A percentile compares a stretch with the other conserved stretches of the same genome.
Evolutionary conservation across 768 basidiomycete genomes (phyloP).

Genomic region (Dioszegia crocea): DNA sequence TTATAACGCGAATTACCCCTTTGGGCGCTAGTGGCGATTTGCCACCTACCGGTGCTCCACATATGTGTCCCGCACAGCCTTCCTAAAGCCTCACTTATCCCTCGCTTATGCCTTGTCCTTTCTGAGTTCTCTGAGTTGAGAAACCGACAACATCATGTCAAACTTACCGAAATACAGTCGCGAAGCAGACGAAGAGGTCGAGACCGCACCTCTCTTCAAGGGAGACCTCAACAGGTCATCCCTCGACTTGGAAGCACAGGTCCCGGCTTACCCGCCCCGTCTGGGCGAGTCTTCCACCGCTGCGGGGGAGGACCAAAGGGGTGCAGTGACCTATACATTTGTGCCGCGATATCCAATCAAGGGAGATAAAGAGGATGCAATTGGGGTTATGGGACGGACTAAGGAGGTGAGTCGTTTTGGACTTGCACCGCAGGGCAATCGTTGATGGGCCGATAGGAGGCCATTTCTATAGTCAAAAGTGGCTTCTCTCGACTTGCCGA

Average conservation of each 20-base stretch:
- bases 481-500: slow-evolving; percentile 13
- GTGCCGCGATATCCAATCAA: slow-evolving; percentile 25
- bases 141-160: no score
- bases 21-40: no score
- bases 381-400: slow-evolving; percentile 25
- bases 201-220: slow-evolving; percentile 1
- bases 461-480: slow-evolving; percentile 16
- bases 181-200: not conserved
- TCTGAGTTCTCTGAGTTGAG: no score
- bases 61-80: no score
- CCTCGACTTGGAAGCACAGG: not conserved
- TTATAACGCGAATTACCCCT: no score
- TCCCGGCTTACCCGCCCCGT: not conserved
- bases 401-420: slow-evolving; percentile 13
- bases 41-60: no score
- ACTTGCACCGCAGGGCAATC: no score
- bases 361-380: slow-evolving; percentile 18
- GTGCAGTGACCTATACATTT: slow-evolving; percentile 24
- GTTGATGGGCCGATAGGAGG: not conserved
- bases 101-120: no score
- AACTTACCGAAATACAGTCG: not conserved
- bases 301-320: slow-evolving; percentile 5
- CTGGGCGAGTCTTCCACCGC: not conserved
- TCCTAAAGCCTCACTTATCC: no score
- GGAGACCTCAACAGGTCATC: not conserved